phyloP scores from a whole-genome alignment of 352 stramenopile species.

The Pythium scleroteichum region DNA sequence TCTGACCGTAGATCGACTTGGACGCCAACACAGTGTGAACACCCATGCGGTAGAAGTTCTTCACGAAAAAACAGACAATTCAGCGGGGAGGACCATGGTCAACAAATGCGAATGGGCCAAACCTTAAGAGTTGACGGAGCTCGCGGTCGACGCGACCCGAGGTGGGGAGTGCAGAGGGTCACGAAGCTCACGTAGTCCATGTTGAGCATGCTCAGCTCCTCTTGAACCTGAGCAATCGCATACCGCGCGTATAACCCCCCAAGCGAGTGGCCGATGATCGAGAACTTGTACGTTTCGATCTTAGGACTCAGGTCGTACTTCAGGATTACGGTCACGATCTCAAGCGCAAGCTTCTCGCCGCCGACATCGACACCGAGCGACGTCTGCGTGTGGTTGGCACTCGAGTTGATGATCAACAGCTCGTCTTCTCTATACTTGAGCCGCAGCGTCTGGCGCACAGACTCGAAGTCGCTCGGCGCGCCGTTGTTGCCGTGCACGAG shows the following conservation, averaged over 20 bases:
- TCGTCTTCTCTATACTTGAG: conserved; percentile 46
- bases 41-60: conserved; percentile 72
- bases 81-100: too few species aligned
- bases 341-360: conserved; percentile 59
- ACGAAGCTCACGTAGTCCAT: conserved; percentile 76
- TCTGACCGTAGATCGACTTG: conserved; percentile 69
- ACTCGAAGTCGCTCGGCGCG: conserved; percentile 70
- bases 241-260: conserved; percentile 77
- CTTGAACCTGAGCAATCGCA: conserved; percentile 58
- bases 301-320: conserved; percentile 56
- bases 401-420: conserved; percentile 71
- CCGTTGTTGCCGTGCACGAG: conserved; percentile 86
- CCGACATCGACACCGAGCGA: conserved; percentile 68
- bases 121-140: conserved; percentile 70
- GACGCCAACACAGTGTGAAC: conserved; percentile 71
- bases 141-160: conserved; percentile 68
- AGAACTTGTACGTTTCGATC: conserved; percentile 62
- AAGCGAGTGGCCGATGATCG: conserved; percentile 72
- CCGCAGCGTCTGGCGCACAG: conserved; percentile 42
- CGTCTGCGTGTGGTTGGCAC: conserved; percentile 58
- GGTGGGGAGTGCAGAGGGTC: conserved; percentile 78
- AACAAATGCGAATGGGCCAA: conserved; percentile 5
- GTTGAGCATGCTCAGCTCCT: conserved; percentile 53
- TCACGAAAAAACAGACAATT: conserved; percentile 7
- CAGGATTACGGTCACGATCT: conserved; percentile 62